These are phyloP conservation scores for Ogataea sp. DNA, from an alignment of 805 yeast species.

Conservation along the genomic window DNA sequence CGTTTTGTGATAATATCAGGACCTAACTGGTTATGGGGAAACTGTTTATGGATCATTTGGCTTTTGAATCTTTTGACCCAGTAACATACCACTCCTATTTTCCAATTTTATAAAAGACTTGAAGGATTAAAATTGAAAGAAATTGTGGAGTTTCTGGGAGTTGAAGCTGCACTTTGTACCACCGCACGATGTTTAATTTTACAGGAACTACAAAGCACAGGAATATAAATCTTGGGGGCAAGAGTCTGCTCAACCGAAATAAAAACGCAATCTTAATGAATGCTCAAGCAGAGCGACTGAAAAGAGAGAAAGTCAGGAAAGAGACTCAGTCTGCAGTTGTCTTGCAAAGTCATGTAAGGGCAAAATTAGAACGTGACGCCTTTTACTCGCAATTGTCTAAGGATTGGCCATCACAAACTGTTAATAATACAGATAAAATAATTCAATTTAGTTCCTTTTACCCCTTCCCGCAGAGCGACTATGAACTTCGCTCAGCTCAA, in stretches of 20 bases:
- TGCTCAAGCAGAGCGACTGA: slow-evolving; percentile 57
- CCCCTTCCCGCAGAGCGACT: slow-evolving; percentile 1
- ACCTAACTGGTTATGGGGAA: too few species aligned
- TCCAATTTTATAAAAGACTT: too few species aligned
- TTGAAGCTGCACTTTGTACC: too few species aligned
- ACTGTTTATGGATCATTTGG: too few species aligned
- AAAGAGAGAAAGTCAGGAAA: slow-evolving; percentile 48
- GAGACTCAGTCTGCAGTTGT: slow-evolving; percentile 39
- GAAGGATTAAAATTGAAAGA: too few species aligned
- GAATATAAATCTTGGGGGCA: slow-evolving; percentile 43
- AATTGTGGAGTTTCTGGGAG: too few species aligned
- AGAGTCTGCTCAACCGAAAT: slow-evolving; percentile 21
- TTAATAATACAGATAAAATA: slow-evolving; percentile 2
- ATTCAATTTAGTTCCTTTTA: slow-evolving; percentile 24
- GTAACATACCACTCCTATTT: too few species aligned
- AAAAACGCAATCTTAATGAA: slow-evolving; percentile 44
- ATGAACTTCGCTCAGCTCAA: background rate
- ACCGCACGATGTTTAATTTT: slow-evolving; percentile 21
- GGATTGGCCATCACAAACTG: background rate
- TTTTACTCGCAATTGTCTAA: background rate
- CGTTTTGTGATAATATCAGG: too few species aligned
- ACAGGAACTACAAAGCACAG: slow-evolving; percentile 24
- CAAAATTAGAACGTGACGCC: background rate
- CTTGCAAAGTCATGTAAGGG: slow-evolving; percentile 43
- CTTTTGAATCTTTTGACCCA: too few species aligned